These are phyloP conservation scores for Papilionanthe hybrid DNA, from an alignment of 116 monocot genomes.

Conservation along the genomic window DNA sequence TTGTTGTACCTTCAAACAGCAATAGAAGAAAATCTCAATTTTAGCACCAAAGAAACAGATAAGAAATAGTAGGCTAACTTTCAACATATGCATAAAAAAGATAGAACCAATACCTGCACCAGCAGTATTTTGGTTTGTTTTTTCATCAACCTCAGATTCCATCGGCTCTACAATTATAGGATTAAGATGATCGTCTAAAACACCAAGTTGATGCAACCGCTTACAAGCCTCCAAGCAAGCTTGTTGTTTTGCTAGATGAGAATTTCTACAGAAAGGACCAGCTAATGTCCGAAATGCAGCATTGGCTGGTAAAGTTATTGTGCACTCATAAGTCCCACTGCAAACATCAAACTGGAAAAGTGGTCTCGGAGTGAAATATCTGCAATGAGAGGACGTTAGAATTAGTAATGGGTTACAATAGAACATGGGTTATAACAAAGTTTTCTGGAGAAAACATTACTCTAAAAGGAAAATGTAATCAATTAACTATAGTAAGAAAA, in stretches of 20 bases:
- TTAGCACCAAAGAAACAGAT: not conserved
- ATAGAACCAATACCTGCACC: conserved; percentile 47
- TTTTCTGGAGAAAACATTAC: not conserved
- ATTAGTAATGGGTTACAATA: not conserved
- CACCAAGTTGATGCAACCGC: conserved; percentile 71
- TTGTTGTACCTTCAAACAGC: conserved; percentile 66
- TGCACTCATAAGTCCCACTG: conserved; percentile 47
- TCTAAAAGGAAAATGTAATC: not conserved
- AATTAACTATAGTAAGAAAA: not conserved
- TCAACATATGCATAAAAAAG: not conserved
- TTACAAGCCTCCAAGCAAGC: conserved; percentile 84
- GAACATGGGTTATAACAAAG: not conserved
- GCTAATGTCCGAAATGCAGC: conserved; percentile 64
- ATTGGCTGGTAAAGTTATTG: conserved; percentile 70
- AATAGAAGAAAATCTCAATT: not conserved
- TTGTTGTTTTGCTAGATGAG: conserved; percentile 65
- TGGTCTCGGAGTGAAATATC: conserved; percentile 64
- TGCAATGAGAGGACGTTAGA: conserved; percentile 11
- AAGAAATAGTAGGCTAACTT: not conserved
- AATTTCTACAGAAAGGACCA: conserved; percentile 50
- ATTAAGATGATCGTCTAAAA: conserved; percentile 74
- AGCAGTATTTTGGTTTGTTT: conserved; percentile 17
- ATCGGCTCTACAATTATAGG: conserved; percentile 36
- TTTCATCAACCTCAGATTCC: conserved; percentile 20
- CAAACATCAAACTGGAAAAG: conserved; percentile 32